Conservation (phyloP, 208 protist species). For the Herpetomonas samuelpessoai region DNA sequence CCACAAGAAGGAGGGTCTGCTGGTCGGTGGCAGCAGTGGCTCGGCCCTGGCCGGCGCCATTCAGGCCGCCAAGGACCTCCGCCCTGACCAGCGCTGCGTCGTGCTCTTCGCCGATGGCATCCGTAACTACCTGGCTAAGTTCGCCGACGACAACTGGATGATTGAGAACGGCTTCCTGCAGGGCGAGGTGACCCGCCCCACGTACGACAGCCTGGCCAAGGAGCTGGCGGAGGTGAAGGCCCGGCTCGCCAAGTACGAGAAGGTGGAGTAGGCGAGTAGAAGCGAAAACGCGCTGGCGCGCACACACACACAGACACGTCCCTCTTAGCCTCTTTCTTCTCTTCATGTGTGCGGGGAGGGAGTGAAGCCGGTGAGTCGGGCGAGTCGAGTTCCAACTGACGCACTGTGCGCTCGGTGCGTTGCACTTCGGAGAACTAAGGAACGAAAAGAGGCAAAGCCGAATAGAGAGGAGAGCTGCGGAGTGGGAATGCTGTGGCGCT, state of each 20-base stretch:
- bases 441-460: too few relatives aligned
- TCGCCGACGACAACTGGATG: slow-evolving; percentile 96
- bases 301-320: too few relatives aligned
- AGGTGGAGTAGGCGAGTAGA: slow-evolving; percentile 11
- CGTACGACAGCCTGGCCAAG: slow-evolving; percentile 66
- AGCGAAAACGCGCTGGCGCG: slow-evolving; percentile 4
- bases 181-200: slow-evolving; percentile 63
- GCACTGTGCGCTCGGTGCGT: too few relatives aligned
- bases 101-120: slow-evolving; percentile 95
- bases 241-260: slow-evolving; percentile 71
- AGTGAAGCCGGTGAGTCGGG: too few relatives aligned
- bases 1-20: slow-evolving; percentile 94
- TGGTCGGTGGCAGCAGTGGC: slow-evolving; percentile 95
- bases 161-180: slow-evolving; percentile 92
- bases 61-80: slow-evolving; percentile 91
- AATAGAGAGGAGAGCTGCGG: too few relatives aligned
- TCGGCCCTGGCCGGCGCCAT: slow-evolving; percentile 89
- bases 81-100: slow-evolving; percentile 88
- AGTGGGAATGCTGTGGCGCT: too few relatives aligned
- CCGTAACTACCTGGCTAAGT: slow-evolving; percentile 98
- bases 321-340: too few relatives aligned
- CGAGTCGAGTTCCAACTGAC: too few relatives aligned
- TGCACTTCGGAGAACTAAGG: too few relatives aligned
- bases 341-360: too few relatives aligned
- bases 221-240: slow-evolving; percentile 51